Evolutionary conservation across 164 flowering plant genomes (phyloP).

Genomic region (Magnolia sinica): DNA sequence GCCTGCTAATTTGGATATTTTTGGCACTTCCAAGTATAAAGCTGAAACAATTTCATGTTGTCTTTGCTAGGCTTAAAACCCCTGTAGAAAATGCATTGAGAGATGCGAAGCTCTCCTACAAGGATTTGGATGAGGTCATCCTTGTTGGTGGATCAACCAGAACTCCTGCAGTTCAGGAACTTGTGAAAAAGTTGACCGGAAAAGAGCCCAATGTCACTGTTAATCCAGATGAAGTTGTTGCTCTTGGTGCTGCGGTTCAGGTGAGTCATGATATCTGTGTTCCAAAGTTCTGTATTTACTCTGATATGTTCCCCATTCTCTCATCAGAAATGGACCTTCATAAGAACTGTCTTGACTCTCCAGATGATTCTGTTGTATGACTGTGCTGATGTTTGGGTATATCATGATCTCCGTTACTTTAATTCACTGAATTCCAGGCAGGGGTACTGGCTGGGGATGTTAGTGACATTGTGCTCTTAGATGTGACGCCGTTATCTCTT

Average conservation of each 20-base stretch:
- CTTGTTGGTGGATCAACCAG: slow-evolving; percentile 41
- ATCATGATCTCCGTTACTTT: not conserved
- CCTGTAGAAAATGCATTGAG: slow-evolving; percentile 68
- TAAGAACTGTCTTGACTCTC: not conserved
- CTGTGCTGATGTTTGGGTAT: not conserved
- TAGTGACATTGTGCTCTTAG: slow-evolving; percentile 73
- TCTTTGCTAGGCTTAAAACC: slow-evolving; percentile 42
- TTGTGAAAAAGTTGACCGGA: slow-evolving; percentile 30
- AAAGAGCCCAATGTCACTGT: slow-evolving; percentile 35
- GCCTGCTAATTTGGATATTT: too few species aligned
- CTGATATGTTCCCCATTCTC: not conserved
- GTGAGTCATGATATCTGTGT: slow-evolving; percentile 22
- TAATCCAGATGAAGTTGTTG: slow-evolving; percentile 44
- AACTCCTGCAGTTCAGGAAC: slow-evolving; percentile 38
- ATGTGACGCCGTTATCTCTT: slow-evolving; percentile 59
- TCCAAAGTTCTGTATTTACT: not conserved
- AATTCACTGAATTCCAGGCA: slow-evolving; percentile 38
- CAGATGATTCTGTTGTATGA: not conserved
- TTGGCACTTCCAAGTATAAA: not conserved
- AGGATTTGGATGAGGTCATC: slow-evolving; percentile 43
- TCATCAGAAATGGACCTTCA: not conserved
- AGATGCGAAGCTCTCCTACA: slow-evolving; percentile 82
- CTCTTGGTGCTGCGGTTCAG: slow-evolving; percentile 93
- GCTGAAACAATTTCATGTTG: not conserved
- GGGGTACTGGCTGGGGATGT: slow-evolving; percentile 83